phyloP scores from a whole-genome alignment of 2,329 filamentous ascomycete genomes.

The Trichoderma sp. region DNA sequence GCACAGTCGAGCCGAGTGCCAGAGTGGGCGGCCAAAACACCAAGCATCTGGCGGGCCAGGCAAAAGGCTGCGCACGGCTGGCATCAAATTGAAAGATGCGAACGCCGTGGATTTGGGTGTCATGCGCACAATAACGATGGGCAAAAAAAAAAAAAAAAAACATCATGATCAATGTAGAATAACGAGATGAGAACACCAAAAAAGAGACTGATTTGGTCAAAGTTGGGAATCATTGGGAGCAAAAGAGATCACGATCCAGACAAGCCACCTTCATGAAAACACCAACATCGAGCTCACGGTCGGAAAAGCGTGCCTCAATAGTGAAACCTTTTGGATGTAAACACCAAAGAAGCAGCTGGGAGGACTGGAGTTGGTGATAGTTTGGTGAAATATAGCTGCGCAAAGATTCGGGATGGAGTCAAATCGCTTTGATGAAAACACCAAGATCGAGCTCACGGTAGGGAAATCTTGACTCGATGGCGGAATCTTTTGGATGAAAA shows the following conservation, averaged over 20 bases:
- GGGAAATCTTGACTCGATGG: not conserved
- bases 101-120: not conserved
- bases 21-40: not conserved
- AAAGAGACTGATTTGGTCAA: not conserved
- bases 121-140: not conserved
- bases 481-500: not conserved
- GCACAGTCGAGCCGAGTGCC: not conserved
- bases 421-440: not conserved
- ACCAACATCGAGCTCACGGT: not conserved
- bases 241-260: not conserved
- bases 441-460: not conserved
- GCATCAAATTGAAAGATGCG: not conserved
- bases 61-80: not conserved
- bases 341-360: not conserved
- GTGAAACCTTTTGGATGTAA: not conserved
- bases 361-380: not conserved
- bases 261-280: not conserved
- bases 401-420: not conserved
- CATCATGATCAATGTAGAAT: not conserved
- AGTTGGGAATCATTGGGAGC: not conserved
- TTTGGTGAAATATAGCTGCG: not conserved
- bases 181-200: not conserved
- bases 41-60: not conserved
- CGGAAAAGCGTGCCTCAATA: not conserved
- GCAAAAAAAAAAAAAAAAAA: not conserved